Evolutionary conservation across 1,284 basidiomycete species (phyloP).

Genomic region (Heterobasidion annosum): DNA sequence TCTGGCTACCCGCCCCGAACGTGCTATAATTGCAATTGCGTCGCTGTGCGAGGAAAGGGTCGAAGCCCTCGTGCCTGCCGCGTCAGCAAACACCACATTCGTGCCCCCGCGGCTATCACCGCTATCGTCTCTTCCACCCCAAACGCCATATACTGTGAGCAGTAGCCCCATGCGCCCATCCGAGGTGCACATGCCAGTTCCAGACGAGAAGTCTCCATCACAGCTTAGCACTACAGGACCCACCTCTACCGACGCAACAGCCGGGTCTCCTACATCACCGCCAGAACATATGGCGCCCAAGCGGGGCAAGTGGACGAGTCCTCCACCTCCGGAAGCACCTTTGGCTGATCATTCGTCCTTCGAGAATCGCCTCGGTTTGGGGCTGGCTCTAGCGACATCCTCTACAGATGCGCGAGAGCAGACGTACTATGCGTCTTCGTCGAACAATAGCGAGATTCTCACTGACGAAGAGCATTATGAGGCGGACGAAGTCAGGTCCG

Average conservation of each 20-base stretch:
- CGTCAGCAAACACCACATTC: slow-evolving; percentile 38
- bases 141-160: slow-evolving; percentile 59
- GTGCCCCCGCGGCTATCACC: slow-evolving; percentile 44
- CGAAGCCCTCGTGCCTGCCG: slow-evolving; percentile 40
- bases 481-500: slow-evolving; percentile 60
- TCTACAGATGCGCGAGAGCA: slow-evolving; percentile 44
- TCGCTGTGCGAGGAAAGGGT: slow-evolving; percentile 79
- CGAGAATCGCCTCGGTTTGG: slow-evolving; percentile 53
- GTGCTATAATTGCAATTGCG: slow-evolving; percentile 72
- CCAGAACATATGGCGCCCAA: slow-evolving; percentile 71
- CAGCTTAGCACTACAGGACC: slow-evolving; percentile 8
- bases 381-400: slow-evolving; percentile 60
- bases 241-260: slow-evolving; percentile 9
- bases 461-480: slow-evolving; percentile 58
- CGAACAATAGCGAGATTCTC: slow-evolving; percentile 50
- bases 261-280: slow-evolving; percentile 13
- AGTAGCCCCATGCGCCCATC: slow-evolving; percentile 49
- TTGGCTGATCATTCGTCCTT: slow-evolving; percentile 56
- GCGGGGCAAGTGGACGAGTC: slow-evolving; percentile 72
- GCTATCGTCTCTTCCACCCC: slow-evolving; percentile 36
- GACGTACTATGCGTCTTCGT: slow-evolving; percentile 34
- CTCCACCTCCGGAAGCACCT: slow-evolving; percentile 69
- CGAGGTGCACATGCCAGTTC: slow-evolving; percentile 25
- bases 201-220: slow-evolving; percentile 40
- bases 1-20: slow-evolving; percentile 68